phyloP scores from a whole-genome alignment of 139 green algal species.

The Haematococcus lacustris region DNA sequence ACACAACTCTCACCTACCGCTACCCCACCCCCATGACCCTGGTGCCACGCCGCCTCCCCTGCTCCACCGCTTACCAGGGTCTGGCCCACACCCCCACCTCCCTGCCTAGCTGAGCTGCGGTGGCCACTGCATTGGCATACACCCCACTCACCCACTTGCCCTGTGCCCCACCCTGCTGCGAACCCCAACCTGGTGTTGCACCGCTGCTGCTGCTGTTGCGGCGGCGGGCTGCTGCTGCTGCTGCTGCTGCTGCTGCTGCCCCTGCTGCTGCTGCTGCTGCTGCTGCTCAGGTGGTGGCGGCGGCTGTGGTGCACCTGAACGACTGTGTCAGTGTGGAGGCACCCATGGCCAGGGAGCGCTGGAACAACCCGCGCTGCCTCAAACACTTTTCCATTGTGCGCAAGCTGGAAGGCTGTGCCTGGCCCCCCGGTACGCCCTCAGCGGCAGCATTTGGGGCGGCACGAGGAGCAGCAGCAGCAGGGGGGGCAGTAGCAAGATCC shows the following conservation, averaged over 20 bases:
- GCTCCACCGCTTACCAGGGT: background rate
- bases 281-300: slow-evolving; percentile 63
- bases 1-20: background rate
- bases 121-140: background rate
- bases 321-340: slow-evolving; percentile 43
- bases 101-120: background rate
- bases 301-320: slow-evolving; percentile 62
- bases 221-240: background rate
- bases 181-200: background rate
- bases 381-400: slow-evolving; percentile 80
- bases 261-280: background rate
- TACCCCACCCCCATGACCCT: background rate
- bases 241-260: background rate
- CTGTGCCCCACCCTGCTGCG: background rate
- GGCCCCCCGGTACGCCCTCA: slow-evolving; percentile 34
- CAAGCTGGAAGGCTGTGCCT: slow-evolving; percentile 71
- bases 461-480: too few relatives aligned
- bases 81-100: background rate
- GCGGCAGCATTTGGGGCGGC: too few relatives aligned
- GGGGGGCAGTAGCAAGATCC: too few relatives aligned
- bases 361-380: slow-evolving; percentile 54
- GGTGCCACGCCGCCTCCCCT: background rate
- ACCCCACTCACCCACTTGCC: background rate
- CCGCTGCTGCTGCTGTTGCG: background rate
- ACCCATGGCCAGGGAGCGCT: slow-evolving; percentile 52